phyloP scores from a whole-genome alignment of 768 basidiomycete species.

The Boletus sensibilis region DNA sequence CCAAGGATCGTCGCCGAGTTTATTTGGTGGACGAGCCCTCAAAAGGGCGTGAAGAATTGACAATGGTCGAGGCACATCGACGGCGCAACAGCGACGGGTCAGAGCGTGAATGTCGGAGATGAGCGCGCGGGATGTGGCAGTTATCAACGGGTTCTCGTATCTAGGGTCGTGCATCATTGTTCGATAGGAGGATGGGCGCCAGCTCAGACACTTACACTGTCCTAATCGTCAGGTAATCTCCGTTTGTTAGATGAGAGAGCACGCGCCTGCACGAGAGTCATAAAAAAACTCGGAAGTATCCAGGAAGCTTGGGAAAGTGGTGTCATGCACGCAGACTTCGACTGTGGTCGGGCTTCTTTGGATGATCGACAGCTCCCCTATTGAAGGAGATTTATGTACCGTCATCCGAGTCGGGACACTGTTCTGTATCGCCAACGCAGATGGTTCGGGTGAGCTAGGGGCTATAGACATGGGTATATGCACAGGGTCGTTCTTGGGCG shows the following conservation, averaged over 20 bases:
- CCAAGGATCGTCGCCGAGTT: conserved; percentile 39
- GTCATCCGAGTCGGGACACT: not conserved
- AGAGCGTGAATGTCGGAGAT: conserved; percentile 71
- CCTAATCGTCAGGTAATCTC: conserved; percentile 6
- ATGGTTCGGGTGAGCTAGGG: not conserved
- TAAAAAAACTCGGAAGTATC: conserved; percentile 62
- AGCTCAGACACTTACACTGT: conserved; percentile 28
- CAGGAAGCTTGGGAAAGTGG: conserved; percentile 41
- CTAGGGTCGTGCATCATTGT: conserved; percentile 34
- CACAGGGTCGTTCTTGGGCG: not conserved
- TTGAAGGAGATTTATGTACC: conserved; percentile 11
- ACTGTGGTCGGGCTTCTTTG: conserved; percentile 56
- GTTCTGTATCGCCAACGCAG: not conserved
- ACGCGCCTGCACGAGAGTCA: conserved; percentile 68
- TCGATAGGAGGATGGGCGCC: not conserved
- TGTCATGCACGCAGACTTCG: conserved; percentile 65
- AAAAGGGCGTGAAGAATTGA: conserved; percentile 59
- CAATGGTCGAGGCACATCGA: conserved; percentile 69
- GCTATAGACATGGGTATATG: conserved; percentile 11
- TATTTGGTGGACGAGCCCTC: conserved; percentile 32
- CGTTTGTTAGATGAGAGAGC: not conserved
- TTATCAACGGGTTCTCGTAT: conserved; percentile 79
- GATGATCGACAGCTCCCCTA: conserved; percentile 31
- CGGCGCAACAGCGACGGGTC: conserved; percentile 53
- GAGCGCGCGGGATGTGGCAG: conserved; percentile 68